Conservation (phyloP, 2,329 filamentous ascomycete genomes). For the Penicillium thymicola region DNA sequence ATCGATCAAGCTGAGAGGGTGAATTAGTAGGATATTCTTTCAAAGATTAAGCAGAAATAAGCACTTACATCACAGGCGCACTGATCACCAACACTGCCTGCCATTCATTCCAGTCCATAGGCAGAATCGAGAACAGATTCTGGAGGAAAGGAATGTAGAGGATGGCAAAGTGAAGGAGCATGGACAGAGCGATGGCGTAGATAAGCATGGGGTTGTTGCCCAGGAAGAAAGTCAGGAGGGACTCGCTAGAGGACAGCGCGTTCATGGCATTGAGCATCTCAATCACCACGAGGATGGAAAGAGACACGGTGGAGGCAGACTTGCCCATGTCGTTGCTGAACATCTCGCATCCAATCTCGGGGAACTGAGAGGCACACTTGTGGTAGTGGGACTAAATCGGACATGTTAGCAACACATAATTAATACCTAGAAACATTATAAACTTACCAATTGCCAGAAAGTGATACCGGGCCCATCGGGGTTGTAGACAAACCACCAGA, state of each 20-base stretch:
- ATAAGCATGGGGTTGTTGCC: constrained; percentile 99
- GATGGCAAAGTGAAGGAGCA: constrained; percentile 91
- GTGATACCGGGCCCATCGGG: constrained; percentile 82
- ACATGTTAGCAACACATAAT: constrained; percentile 5
- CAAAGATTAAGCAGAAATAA: not conserved
- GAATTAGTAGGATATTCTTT: constrained; percentile 4
- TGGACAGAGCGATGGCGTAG: constrained; percentile 87
- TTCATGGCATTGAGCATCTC: constrained; percentile 99
- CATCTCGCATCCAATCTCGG: constrained; percentile 87
- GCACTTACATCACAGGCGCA: constrained; percentile 82
- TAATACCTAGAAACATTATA: constrained; percentile 6
- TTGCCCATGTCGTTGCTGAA: constrained; percentile 83
- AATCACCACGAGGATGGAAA: constrained; percentile 90
- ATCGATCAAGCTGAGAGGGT: constrained; percentile 65
- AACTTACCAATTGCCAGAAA: constrained; percentile 73
- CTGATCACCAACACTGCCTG: constrained; percentile 85
- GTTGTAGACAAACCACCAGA: constrained; percentile 99
- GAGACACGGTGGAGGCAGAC: constrained; percentile 85
- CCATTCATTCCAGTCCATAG: constrained; percentile 84
- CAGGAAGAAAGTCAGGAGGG: constrained; percentile 85
- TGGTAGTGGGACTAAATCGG: constrained; percentile 72
- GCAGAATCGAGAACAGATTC: constrained; percentile 83
- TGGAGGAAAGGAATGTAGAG: constrained; percentile 90
- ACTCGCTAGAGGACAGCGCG: constrained; percentile 91
- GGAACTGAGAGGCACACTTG: constrained; percentile 79